Evolutionary conservation across 768 basidiomycete species (phyloP).

Genomic region (Steccherinum ochraceum): DNA sequence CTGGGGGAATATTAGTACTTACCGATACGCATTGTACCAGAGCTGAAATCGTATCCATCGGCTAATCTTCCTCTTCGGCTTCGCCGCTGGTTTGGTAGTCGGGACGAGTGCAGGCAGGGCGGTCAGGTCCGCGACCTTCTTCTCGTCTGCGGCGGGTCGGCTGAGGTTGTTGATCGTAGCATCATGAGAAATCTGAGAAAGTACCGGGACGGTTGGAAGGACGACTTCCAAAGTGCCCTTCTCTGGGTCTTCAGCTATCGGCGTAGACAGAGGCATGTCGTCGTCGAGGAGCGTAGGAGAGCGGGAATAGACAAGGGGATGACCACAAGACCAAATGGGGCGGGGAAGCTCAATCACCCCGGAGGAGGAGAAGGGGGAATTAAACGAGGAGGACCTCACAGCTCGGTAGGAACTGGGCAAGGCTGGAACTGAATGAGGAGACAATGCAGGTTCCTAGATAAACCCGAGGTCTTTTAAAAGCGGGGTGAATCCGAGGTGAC

Average conservation of each 20-base stretch:
- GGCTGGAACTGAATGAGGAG: constrained; percentile 16
- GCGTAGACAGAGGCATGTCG: constrained; percentile 12
- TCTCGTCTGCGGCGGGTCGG: constrained; percentile 10
- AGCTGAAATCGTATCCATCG: constrained; percentile 25
- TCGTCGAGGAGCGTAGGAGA: not conserved
- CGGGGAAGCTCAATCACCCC: constrained; percentile 10
- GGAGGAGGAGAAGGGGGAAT: constrained; percentile 6
- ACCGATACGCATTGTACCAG: constrained; percentile 35
- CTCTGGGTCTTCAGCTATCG: constrained; percentile 24
- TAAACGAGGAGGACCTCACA: constrained; percentile 7
- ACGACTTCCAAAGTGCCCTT: constrained; percentile 18
- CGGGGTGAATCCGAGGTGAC: constrained; percentile 22
- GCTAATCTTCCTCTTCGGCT: constrained; percentile 17
- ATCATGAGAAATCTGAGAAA: not conserved
- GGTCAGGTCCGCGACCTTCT: constrained; percentile 7
- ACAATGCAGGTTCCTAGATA: constrained; percentile 20
- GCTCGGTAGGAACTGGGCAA: constrained; percentile 15
- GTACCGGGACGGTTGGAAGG: constrained; percentile 5
- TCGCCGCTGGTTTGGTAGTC: constrained; percentile 11
- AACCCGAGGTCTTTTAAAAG: constrained; percentile 22
- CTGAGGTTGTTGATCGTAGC: not conserved
- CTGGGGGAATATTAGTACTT: constrained; percentile 7
- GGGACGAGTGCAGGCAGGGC: constrained; percentile 9
- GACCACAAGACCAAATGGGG: constrained; percentile 5
- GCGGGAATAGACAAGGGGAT: not conserved